Conservation (phyloP, 2,329 filamentous ascomycete species). For the Botrytis galanthina region DNA sequence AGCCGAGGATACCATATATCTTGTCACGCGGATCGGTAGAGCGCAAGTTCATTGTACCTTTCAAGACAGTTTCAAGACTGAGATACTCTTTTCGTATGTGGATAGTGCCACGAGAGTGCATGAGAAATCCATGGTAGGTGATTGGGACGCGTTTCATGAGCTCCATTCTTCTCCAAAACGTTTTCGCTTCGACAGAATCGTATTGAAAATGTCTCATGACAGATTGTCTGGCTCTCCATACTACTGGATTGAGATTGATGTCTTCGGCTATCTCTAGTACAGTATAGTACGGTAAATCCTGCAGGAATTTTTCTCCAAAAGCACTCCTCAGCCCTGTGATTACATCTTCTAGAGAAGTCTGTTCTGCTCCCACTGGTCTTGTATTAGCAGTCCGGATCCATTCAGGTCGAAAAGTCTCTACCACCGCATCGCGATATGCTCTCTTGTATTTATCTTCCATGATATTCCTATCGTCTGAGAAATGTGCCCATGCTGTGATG, state of each 20-base stretch:
- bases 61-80: conserved; percentile 9
- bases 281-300: not conserved
- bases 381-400: conserved; percentile 5
- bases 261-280: not conserved
- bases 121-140: conserved; percentile 17
- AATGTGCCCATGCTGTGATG: conserved; percentile 13
- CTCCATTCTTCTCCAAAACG: conserved; percentile 19
- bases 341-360: not conserved
- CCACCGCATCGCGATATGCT: not conserved
- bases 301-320: conserved; percentile 2
- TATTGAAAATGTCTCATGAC: conserved; percentile 17
- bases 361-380: not conserved
- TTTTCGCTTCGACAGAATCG: conserved; percentile 10
- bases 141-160: conserved; percentile 15
- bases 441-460: conserved; percentile 10
- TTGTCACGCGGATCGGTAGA: conserved; percentile 23
- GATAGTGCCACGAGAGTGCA: conserved; percentile 18
- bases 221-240: conserved; percentile 11
- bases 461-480: not conserved
- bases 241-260: not conserved
- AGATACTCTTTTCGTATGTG: conserved; percentile 1
- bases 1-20: conserved; percentile 21
- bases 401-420: conserved; percentile 4
- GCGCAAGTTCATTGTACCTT: conserved; percentile 18
- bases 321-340: not conserved